Evolutionary conservation across 805 yeast species (phyloP).

Genomic region (Yarrowia sp.): DNA sequence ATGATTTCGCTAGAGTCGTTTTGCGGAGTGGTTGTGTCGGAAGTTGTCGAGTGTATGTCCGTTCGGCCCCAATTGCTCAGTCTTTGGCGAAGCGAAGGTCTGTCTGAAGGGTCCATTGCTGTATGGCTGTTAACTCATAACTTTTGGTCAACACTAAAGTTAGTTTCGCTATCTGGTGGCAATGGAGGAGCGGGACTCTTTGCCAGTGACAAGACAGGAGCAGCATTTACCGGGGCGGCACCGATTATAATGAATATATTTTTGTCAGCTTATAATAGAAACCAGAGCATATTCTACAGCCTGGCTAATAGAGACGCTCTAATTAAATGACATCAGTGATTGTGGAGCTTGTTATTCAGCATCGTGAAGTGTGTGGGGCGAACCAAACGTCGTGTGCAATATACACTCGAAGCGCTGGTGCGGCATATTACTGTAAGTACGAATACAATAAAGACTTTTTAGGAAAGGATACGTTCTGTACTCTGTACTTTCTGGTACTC

Average conservation of each 20-base stretch:
- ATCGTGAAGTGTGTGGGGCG: background rate
- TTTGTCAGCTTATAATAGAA: background rate
- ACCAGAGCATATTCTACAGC: background rate
- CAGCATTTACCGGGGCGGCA: background rate
- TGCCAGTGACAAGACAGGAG: background rate
- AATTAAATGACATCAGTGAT: background rate
- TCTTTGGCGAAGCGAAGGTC: constrained; percentile 19
- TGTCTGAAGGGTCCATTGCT: constrained; percentile 17
- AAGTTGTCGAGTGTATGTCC: background rate
- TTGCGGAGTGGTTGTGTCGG: background rate
- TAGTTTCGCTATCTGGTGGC: constrained; percentile 11
- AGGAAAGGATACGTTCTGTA: no score
- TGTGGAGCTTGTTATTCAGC: background rate
- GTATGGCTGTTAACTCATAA: constrained; percentile 10
- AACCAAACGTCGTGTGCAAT: no score
- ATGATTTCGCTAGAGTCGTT: background rate
- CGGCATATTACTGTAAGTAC: no score
- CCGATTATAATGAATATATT: background rate
- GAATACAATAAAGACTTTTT: no score
- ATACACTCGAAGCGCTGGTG: no score
- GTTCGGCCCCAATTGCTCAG: constrained; percentile 23
- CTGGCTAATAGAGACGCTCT: background rate
- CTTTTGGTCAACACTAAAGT: constrained; percentile 13
- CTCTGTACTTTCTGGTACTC: no score
- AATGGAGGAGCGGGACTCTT: background rate